Base-by-base conservation (phyloP, 1,284 basidiomycete genomes). In the Stygiomarasmius scandens region DNA sequence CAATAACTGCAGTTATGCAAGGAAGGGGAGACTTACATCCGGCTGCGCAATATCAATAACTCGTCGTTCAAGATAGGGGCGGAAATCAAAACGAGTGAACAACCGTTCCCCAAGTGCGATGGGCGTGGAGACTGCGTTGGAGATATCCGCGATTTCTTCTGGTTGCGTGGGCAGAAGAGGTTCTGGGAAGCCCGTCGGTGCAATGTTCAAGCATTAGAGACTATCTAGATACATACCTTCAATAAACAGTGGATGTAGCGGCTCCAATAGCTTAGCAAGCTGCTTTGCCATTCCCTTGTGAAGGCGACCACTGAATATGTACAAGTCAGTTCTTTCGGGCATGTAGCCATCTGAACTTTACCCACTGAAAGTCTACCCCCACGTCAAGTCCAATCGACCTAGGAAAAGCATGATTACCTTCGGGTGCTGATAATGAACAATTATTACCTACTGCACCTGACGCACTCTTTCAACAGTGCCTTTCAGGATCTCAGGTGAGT, bases 241-340 rank as follows among this genome's bases (percentile, higher is more conserved):
- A 63, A 91, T 89, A 69, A 92, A 92, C 19, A 92, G 70, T 0
- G 88, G 87, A 29, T 80, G 76, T 54, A 86, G 77, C 6, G 84
- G 84, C 62, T 90, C 88, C 3, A 92, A 78, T 2, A 83, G 71
- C 58, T 79, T 81, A 3, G 85, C 89, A 11, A 92, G 80, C 67
- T 90, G 89, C 67, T 87, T 90, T n/a, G 89, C 87, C 81, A 91
- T 88, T 6, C 84, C 80, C 63, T 88, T 89, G 69, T 91, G 88
- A 23, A 91, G 75, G 16, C 86, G 75, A 23, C 85, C 84, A 60
- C 38, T 41, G 38, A 19, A 9, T 4, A 4, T 19, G 16, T 19
- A 41, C 5, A 41, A 16, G 38, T 41, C 16, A 41, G 38, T 41
- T 41, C 16, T 14, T 34, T n/a, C n/a, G 14, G 32, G 32, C 8